phyloP scores from a whole-genome alignment of 1,284 basidiomycete species.

The Leccinum pachyderme region DNA sequence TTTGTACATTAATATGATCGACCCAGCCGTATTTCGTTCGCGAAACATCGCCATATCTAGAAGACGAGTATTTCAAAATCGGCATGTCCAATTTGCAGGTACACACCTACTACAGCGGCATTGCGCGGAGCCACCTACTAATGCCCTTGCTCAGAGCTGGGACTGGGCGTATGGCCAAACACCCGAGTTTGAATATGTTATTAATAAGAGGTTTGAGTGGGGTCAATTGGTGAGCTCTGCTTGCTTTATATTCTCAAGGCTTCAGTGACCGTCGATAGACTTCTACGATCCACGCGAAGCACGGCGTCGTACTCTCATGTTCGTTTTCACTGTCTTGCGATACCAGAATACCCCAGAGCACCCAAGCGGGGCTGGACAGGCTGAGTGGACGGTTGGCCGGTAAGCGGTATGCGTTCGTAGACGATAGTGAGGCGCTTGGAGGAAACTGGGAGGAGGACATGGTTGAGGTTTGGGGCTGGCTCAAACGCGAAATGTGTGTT shows the following conservation, averaged over 20 bases:
- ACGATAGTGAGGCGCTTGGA: constrained; percentile 25
- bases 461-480: constrained; percentile 24
- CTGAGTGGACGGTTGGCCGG: constrained; percentile 37
- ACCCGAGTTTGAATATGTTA: constrained; percentile 80
- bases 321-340: constrained; percentile 33
- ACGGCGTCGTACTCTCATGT: constrained; percentile 59
- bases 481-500: constrained; percentile 22
- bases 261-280: constrained; percentile 9
- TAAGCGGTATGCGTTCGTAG: constrained; percentile 49
- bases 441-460: not conserved
- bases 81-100: constrained; percentile 76
- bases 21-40: constrained; percentile 38
- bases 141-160: constrained; percentile 64
- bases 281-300: constrained; percentile 50
- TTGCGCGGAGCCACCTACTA: constrained; percentile 1
- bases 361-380: constrained; percentile 19
- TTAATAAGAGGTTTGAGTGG: constrained; percentile 54
- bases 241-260: not conserved
- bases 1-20: not conserved
- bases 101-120: constrained; percentile 31
- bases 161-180: constrained; percentile 94
- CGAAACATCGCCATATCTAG: constrained; percentile 43
- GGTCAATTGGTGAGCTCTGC: constrained; percentile 52
- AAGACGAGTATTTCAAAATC: constrained; percentile 56
- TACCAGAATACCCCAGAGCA: constrained; percentile 4